Evolutionary conservation across 1,139 yeast genomes (phyloP), one percentile per base, ranked within the genome.

Genomic region (Saccharomyces hybrid): DNA sequence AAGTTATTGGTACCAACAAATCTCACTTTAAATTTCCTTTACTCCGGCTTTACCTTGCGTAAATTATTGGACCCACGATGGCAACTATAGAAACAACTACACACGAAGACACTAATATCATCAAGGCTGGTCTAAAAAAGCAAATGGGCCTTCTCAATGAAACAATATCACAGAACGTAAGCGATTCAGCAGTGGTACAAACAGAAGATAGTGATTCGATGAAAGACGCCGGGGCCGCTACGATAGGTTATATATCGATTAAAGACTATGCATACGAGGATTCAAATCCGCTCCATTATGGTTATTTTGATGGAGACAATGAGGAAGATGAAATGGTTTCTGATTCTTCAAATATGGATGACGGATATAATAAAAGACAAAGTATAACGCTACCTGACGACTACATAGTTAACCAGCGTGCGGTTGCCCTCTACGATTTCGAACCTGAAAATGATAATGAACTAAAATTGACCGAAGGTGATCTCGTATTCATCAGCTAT

Each of bases 371-470:
- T 57, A 81, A 76, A 58, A 71, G 75, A 56, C 69, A 68, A 49
- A 70, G 73, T 57, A 55, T 68, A 13, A 51, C 66, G 14, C 57
- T 68, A 28, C 70, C 72, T 5, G 61, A 62, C 38, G 71, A 70
- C 28, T 66, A 67, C 56, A 63, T 67, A 42, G 66, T 81, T 47
- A 78, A 79, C 57, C 80, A 81, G 51, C 78, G 81, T 56, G 97
- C 96, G 1, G 73, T 91, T 27, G 98, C 98, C 1, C 70, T 95
- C 53, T 93, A 90, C 70, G 95, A 91, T 63, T 93, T 93, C 68
- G 77, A 75, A 32, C 97, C 99, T 0, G 98, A 93, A 68, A 93
- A 93, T 70, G 97, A 89, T 62, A 93, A 93, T 69, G 99, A 93
- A 65, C 82, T 91, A 52, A 82, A 80, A 13, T 73, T 93, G 46